These are phyloP conservation scores for Pleomassaria siparia DNA, from an alignment of 2,329 filamentous ascomycete species.

Conservation along the genomic window DNA sequence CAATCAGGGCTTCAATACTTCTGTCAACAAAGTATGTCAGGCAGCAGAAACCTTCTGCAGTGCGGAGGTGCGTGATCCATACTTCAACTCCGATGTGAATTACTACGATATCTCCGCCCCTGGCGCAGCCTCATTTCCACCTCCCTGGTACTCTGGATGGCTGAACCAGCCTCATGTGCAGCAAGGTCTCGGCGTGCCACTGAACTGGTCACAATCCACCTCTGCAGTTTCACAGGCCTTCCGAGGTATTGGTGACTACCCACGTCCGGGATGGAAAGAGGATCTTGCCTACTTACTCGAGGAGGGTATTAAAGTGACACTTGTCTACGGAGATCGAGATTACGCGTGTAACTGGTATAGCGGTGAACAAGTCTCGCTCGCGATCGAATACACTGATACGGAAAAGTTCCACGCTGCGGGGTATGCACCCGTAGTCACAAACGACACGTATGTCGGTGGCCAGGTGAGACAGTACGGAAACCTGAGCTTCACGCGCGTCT, in stretches of 20 bases:
- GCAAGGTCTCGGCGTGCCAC: slow-evolving; percentile 58
- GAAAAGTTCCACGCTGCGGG: slow-evolving; percentile 65
- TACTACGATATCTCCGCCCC: slow-evolving; percentile 61
- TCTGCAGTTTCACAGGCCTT: slow-evolving; percentile 52
- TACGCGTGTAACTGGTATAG: slow-evolving; percentile 65
- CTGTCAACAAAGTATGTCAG: slow-evolving; percentile 46
- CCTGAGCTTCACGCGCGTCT: slow-evolving; percentile 54
- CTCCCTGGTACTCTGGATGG: slow-evolving; percentile 55
- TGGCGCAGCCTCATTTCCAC: slow-evolving; percentile 44
- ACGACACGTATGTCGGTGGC: slow-evolving; percentile 68
- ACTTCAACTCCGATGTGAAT: slow-evolving; percentile 49
- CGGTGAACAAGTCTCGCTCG: slow-evolving; percentile 69
- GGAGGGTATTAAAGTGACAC: slow-evolving; percentile 36
- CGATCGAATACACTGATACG: slow-evolving; percentile 56
- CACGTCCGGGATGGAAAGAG: slow-evolving; percentile 50
- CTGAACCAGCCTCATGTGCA: slow-evolving; percentile 61
- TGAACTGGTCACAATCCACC: slow-evolving; percentile 57
- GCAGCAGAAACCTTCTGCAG: slow-evolving; percentile 51
- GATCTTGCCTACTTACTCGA: slow-evolving; percentile 58
- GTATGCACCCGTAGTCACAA: slow-evolving; percentile 71
- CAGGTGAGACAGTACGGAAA: slow-evolving; percentile 77
- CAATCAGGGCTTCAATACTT: slow-evolving; percentile 42
- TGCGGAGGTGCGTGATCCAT: slow-evolving; percentile 49
- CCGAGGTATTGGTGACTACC: slow-evolving; percentile 50
- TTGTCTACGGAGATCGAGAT: slow-evolving; percentile 43